Percentiles rank a stretch among this genome's conserved stretches.
These are phyloP conservation scores for Paraglomus occultum DNA, from an alignment of 192 early-diverging fungal species.

Conservation along the genomic window DNA sequence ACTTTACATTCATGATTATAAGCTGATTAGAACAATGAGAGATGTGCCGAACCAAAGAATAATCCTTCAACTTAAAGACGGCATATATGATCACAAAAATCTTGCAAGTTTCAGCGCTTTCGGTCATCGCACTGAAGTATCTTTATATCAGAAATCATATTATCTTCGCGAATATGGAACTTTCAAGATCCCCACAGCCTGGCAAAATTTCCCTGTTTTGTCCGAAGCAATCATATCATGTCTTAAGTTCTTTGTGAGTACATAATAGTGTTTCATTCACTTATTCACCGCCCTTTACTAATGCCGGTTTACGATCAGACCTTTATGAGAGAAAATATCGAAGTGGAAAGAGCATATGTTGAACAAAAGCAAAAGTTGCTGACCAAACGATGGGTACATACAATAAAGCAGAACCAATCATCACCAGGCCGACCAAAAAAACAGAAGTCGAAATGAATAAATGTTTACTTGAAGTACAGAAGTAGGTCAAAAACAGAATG, in stretches of 20 bases:
- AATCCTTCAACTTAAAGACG: conserved; percentile 19
- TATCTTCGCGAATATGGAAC: no score
- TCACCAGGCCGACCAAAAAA: conserved; percentile 19
- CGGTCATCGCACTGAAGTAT: conserved; percentile 23
- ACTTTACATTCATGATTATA: conserved; percentile 27
- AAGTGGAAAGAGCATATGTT: conserved; percentile 19
- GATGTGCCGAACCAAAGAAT: conserved; percentile 18
- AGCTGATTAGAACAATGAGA: conserved; percentile 22
- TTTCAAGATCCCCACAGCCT: background rate
- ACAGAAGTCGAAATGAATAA: conserved; percentile 21
- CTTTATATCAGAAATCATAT: conserved; percentile 19
- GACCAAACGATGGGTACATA: conserved; percentile 18
- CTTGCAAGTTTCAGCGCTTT: conserved; percentile 30
- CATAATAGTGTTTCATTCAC: conserved; percentile 4
- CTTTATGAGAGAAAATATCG: conserved; percentile 29
- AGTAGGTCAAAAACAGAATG: conserved; percentile 24
- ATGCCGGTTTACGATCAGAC: conserved; percentile 23
- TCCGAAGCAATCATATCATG: no score
- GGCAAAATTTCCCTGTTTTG: background rate
- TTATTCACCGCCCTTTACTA: conserved; percentile 25
- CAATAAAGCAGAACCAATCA: conserved; percentile 29
- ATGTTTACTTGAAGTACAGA: conserved; percentile 24
- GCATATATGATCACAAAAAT: conserved; percentile 28
- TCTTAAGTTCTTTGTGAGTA: background rate
- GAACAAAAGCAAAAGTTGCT: conserved; percentile 30